Conservation (phyloP, 2,329 filamentous ascomycete species). For the Stemphylium lycopersici region DNA sequence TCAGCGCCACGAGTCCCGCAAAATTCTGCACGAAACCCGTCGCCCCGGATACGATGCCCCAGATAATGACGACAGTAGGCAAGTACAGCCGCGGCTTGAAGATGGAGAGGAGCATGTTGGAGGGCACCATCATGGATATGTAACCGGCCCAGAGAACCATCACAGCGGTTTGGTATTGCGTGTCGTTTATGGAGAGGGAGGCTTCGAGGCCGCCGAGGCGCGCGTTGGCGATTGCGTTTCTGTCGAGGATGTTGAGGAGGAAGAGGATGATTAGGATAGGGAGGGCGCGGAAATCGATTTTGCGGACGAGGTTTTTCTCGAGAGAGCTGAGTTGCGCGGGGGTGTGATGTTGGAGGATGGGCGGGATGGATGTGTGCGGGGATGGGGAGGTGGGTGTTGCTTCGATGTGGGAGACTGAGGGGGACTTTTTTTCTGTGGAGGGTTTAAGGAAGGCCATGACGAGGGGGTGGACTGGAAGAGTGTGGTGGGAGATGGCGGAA, state of each 20-base stretch:
- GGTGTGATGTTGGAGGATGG: conserved; percentile 18
- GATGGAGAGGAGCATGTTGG: conserved; percentile 63
- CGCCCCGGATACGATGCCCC: conserved; percentile 51
- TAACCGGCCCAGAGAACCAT: conserved; percentile 66
- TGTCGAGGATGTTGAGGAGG: conserved; percentile 39
- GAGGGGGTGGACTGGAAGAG: not conserved
- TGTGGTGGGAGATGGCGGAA: not conserved
- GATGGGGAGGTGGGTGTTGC: not conserved
- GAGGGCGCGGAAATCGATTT: conserved; percentile 38
- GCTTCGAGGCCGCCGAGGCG: conserved; percentile 33
- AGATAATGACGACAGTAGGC: conserved; percentile 53
- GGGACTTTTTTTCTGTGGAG: conserved; percentile 4
- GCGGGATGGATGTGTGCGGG: conserved; percentile 12
- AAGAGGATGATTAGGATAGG: conserved; percentile 39
- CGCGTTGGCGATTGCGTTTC: conserved; percentile 39
- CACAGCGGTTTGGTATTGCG: conserved; percentile 35
- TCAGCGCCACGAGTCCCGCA: conserved; percentile 49
- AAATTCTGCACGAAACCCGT: conserved; percentile 57
- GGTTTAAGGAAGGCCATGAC: not conserved
- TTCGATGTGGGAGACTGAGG: conserved; percentile 18
- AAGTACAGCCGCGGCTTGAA: conserved; percentile 62
- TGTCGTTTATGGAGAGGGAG: not conserved
- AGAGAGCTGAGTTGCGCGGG: conserved; percentile 27
- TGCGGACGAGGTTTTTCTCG: conserved; percentile 36
- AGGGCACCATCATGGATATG: conserved; percentile 66